Evolutionary conservation across 202 grass and related monocot genomes (phyloP), one percentile per base, ranked within the genome.

Genomic region (Hordeum pubiflorum): DNA sequence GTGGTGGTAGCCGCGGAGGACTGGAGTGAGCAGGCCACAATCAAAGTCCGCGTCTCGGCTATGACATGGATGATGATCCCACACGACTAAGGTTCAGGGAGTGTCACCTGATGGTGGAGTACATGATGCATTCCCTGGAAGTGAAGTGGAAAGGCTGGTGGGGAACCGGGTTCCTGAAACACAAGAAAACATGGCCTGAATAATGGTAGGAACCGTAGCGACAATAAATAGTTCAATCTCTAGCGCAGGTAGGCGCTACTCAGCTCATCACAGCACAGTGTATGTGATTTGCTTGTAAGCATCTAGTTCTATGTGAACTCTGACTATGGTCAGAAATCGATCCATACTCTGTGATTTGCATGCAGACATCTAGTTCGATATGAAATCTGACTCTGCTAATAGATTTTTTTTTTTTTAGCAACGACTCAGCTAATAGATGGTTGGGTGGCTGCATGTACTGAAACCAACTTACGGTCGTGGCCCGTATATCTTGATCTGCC

Each of bases 401-500:
- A 12, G 40, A 43, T 26, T 26, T 26, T 26, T 26, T 29, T 29
- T 29, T 29, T 29, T 29, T 29, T 29, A 29, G 27, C 27, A 29
- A 29, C 27, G 27, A 29, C 27, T 29, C 27, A 1, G 27, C 13
- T 10, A 26, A 65, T 11, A 76, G 8, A 84, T 75, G 31, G 15
- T 5, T 21, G 26, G 33, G 46, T 43, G 39, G 12, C 40, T 74
- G 11, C 9, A 75, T 71, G 26, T n/a, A 83, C 57, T 24, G 27
- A 54, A 69, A 76, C 11, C 50, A 79, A 92, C 92, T 94, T 93
- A 94, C 88, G 86, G 92, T 33, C 86, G 85, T 77, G 95, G 90
- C 15, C 95, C 90, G 38, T 88, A 94, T 76, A 97, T 93, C 84
- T 97, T 97, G 82, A 98, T 89, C 69, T 94, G 92, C 14, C 88